phyloP scores from a whole-genome alignment of 495 filamentous ascomycete species.

The Melanomma pulvis-pyrius region DNA sequence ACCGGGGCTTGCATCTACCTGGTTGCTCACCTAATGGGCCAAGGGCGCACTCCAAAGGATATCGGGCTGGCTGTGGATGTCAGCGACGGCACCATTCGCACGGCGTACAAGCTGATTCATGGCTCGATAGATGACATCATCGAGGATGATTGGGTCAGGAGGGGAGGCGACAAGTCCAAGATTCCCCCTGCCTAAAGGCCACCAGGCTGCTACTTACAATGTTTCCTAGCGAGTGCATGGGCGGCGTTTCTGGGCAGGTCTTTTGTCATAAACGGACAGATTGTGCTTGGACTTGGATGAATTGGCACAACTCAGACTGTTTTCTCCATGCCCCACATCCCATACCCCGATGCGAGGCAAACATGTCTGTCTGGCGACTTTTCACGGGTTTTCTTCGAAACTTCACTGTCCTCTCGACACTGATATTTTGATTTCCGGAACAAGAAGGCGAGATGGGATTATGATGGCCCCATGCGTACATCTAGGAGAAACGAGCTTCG shows the following conservation, averaged over 20 bases:
- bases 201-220: neutral
- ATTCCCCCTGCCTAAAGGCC: conserved; percentile 55
- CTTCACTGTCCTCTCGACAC: neutral
- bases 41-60: conserved; percentile 77
- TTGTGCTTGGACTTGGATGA: neutral
- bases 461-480: neutral
- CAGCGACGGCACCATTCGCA: conserved; percentile 93
- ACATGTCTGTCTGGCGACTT: neutral
- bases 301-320: conserved; percentile 2
- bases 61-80: conserved; percentile 81
- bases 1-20: conserved; percentile 97
- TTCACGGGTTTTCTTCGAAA: neutral
- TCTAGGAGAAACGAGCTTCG: neutral
- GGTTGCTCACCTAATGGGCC: conserved; percentile 79
- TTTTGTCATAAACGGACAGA: neutral
- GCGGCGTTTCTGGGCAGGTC: neutral
- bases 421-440: neutral
- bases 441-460: neutral
- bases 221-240: conserved; percentile 1
- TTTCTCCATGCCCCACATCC: conserved; percentile 2
- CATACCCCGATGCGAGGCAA: neutral
- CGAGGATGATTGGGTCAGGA: conserved; percentile 72
- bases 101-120: conserved; percentile 88
- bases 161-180: conserved; percentile 67
- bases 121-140: conserved; percentile 71